Base-by-base conservation (phyloP, 768 basidiomycete genomes). In the Gautieria morchelliformis region DNA sequence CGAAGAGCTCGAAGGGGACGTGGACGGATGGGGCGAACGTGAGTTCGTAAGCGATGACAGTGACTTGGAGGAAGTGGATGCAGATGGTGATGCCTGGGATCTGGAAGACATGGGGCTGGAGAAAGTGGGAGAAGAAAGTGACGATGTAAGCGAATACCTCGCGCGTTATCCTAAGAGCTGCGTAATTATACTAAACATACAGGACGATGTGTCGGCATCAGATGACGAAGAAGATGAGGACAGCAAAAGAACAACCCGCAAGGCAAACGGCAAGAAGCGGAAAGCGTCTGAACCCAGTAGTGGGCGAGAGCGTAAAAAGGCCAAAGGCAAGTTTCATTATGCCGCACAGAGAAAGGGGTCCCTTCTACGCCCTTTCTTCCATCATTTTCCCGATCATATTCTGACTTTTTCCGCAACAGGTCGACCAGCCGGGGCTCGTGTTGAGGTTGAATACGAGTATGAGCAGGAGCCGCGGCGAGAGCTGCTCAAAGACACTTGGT, bases 381-480 rank as follows among this genome's bases (percentile, higher is more conserved):
- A 12, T 15, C 32, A 47, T 32, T 56, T 19, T 27, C 27, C 54
- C 3, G 30, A 59, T 24, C 49, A 46, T 58, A 50, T 45, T 17
- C 54, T 59, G 10, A 52, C 14, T 58, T 47, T 9, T 37, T 32
- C 27, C 24, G 42, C 27, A 15, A 24, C 37, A 49, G 37, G 37
- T 20, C 56, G 56, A 22, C 30, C 68, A 85, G 85, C 77, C 65
- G 88, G 84, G 19, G 86, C 92, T 14, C 77, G 85, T 62, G 86
- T 98, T 66, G 91, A 97, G 68, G 86, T 98, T 65, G 95, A 97
- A 71, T 96, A 96, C 82, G 94, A 98, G 70, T 83, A 90, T 68
- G 94, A 96, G 73, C 76, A 87, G 70, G 91, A 87, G 37, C 40
- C 51, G 14, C 51, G 40, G 20, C 58, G 37, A 46, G 12, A 39